phyloP scores from a whole-genome alignment of 2,329 filamentous ascomycete species.

The Knufia petricola region DNA sequence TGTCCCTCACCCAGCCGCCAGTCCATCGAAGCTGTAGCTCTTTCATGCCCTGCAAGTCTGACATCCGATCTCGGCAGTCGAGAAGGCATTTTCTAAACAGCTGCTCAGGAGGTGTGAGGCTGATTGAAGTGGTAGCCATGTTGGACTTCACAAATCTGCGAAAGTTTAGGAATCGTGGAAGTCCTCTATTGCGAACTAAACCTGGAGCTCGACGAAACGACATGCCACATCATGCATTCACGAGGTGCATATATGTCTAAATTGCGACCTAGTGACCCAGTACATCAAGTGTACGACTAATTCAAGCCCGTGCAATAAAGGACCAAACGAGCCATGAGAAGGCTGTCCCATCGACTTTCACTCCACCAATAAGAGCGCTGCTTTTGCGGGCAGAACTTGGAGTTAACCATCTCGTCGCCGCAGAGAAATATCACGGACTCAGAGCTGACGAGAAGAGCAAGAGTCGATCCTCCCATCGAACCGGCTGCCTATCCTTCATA shows the following conservation, averaged over 20 bases:
- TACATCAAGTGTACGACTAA: too few species aligned
- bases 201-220: neutral
- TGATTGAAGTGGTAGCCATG: neutral
- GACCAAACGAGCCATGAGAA: too few species aligned
- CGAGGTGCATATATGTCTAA: too few species aligned
- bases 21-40: constrained; percentile 37
- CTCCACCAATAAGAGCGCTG: constrained; percentile 1
- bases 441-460: too few species aligned
- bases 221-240: constrained; percentile 9
- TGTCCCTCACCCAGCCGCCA: constrained; percentile 43
- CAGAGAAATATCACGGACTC: too few species aligned
- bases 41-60: constrained; percentile 18
- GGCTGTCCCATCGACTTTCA: too few species aligned
- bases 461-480: too few species aligned
- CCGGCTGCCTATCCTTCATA: too few species aligned
- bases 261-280: neutral
- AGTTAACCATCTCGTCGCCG: neutral
- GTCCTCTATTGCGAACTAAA: too few species aligned
- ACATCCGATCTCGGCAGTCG: constrained; percentile 19
- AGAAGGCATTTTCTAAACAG: constrained; percentile 23
- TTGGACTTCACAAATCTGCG: too few species aligned
- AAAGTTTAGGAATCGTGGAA: too few species aligned
- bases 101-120: constrained; percentile 18
- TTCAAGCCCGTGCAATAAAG: too few species aligned
- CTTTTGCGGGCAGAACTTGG: constrained; percentile 2